A percentile compares a stretch with the other conserved stretches of the same genome.
Conservation (phyloP, 176 grass and related monocot species). For the Paspalum notatum region DNA sequence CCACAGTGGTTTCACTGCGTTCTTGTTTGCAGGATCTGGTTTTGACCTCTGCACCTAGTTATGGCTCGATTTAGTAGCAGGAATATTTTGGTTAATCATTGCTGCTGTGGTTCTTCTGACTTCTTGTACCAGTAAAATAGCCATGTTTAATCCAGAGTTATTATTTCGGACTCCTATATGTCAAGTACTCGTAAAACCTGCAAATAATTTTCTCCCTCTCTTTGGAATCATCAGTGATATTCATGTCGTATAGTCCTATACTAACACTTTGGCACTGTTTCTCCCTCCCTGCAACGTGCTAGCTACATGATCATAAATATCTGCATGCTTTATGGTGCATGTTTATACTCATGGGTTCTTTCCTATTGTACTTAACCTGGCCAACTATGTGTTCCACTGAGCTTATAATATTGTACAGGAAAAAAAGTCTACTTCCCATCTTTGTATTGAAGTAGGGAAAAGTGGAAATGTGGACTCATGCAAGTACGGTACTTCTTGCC, state of each 20-base stretch:
- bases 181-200: constrained; percentile 11
- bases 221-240: not conserved
- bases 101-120: not conserved
- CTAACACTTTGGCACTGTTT: not conserved
- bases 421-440: constrained; percentile 63
- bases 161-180: not conserved
- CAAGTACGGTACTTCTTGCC: constrained; percentile 68
- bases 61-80: not conserved
- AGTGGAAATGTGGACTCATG: constrained; percentile 75
- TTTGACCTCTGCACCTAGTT: not conserved
- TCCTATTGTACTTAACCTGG: not conserved
- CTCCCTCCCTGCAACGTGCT: not conserved
- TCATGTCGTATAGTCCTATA: not conserved
- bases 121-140: not conserved
- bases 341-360: not conserved
- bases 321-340: not conserved
- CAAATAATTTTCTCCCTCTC: not conserved
- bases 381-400: constrained; percentile 9
- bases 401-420: constrained; percentile 52
- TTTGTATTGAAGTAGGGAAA: constrained; percentile 79
- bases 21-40: not conserved
- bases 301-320: constrained; percentile 10
- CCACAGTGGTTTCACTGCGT: not conserved
- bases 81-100: not conserved
- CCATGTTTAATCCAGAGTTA: not conserved